Evolutionary conservation across 2,329 filamentous ascomycete species (phyloP).

Genomic region (Thyridium curvatum): DNA sequence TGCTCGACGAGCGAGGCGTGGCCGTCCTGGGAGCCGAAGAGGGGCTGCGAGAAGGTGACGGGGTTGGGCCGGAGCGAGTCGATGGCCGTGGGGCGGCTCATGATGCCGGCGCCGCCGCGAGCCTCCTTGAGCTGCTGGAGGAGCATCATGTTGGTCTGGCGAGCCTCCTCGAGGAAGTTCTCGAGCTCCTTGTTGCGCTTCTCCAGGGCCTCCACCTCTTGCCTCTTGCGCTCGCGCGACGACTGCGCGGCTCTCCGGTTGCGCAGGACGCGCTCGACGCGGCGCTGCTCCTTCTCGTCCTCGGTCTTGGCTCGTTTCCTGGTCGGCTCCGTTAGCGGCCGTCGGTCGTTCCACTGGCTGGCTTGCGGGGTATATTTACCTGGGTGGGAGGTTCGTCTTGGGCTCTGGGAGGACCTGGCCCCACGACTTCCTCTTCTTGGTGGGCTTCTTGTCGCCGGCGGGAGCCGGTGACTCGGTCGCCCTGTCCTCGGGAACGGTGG

Average conservation of each 20-base stretch:
- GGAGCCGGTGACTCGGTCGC: slow-evolving; percentile 11
- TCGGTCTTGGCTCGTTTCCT: slow-evolving; percentile 98
- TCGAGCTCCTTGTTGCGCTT: slow-evolving; percentile 67
- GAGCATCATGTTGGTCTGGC: slow-evolving; percentile 44
- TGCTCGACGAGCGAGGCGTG: slow-evolving; percentile 20
- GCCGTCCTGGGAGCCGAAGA: slow-evolving; percentile 45
- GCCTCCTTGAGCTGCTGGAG: slow-evolving; percentile 44
- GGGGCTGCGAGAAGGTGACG: slow-evolving; percentile 51
- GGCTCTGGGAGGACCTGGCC: slow-evolving; percentile 94
- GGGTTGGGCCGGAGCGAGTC: slow-evolving; percentile 38
- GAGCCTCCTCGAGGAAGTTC: slow-evolving; percentile 38
- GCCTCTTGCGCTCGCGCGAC: slow-evolving; percentile 85
- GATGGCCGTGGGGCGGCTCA: slow-evolving; percentile 36
- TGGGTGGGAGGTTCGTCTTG: slow-evolving; percentile 90
- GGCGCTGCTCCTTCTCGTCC: slow-evolving; percentile 96
- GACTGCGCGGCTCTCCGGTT: slow-evolving; percentile 96
- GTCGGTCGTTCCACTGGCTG: slow-evolving; percentile 3
- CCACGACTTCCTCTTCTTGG: slow-evolving; percentile 98
- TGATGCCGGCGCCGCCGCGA: slow-evolving; percentile 35
- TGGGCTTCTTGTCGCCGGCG: slow-evolving; percentile 42
- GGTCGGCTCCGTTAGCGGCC: slow-evolving; percentile 1
- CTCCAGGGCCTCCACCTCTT: slow-evolving; percentile 82
- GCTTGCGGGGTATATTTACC: slow-evolving; percentile 46
- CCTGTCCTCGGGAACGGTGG: slow-evolving; percentile 6
- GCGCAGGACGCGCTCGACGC: slow-evolving; percentile 92